Conservation (phyloP, 2,329 filamentous ascomycete genomes). For the Aspergillus bombycis region DNA sequence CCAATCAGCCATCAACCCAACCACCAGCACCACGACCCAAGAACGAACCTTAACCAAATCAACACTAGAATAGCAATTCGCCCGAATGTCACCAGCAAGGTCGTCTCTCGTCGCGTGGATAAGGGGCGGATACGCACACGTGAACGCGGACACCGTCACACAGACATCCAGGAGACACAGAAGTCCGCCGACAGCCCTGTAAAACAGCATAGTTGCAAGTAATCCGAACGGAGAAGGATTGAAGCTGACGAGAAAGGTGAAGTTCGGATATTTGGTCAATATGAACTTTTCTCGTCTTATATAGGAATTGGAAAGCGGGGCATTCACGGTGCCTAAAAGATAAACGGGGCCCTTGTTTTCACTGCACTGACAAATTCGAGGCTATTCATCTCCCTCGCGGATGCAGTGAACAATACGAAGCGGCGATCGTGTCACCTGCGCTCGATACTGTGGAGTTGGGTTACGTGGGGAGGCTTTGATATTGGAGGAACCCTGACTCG, state of each 20-base stretch:
- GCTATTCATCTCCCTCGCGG: not conserved
- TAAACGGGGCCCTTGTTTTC: not conserved
- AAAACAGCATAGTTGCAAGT: not conserved
- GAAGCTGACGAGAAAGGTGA: not conserved
- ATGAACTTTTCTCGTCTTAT: not conserved
- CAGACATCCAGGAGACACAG: constrained; percentile 3
- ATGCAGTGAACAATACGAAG: not conserved
- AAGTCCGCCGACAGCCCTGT: not conserved
- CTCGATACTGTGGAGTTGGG: not conserved
- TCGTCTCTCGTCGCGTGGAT: constrained; percentile 58
- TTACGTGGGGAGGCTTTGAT: not conserved
- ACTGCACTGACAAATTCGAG: not conserved
- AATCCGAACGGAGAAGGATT: not conserved
- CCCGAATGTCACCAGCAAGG: constrained; percentile 52
- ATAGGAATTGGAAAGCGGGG: not conserved
- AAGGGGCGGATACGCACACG: constrained; percentile 41
- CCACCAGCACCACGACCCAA: not conserved
- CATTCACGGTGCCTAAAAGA: not conserved
- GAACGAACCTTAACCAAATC: constrained; percentile 53
- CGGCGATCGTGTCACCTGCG: not conserved
- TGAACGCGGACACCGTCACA: not conserved
- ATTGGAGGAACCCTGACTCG: not conserved
- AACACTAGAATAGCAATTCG: constrained; percentile 58
- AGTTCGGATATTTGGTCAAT: not conserved
- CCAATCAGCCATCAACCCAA: not conserved